Percentiles rank a stretch among this genome's conserved stretches.
Conservation (phyloP, 768 basidiomycete genomes). For the Collybia sp. region DNA sequence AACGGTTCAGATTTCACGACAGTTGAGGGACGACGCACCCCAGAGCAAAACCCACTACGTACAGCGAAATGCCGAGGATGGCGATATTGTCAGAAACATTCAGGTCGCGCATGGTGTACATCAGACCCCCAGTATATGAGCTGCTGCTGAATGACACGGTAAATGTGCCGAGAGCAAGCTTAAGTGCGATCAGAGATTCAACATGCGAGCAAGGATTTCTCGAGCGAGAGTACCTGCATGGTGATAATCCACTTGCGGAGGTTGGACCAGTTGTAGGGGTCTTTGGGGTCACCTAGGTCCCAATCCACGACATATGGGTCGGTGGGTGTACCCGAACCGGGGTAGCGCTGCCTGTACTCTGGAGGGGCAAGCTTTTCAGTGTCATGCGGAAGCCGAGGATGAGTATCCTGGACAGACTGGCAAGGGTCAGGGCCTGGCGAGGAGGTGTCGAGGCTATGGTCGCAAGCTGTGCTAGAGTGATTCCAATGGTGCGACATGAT, state of each 20-base stretch:
- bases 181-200: constrained; percentile 9
- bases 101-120: constrained; percentile 38
- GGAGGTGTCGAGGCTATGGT: constrained; percentile 11
- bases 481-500: constrained; percentile 15
- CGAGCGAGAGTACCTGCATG: constrained; percentile 31
- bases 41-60: constrained; percentile 59
- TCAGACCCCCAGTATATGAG: constrained; percentile 49
- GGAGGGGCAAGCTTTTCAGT: not conserved
- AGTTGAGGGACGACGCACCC: constrained; percentile 31
- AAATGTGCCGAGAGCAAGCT: constrained; percentile 50
- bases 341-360: constrained; percentile 19
- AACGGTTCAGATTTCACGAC: not conserved
- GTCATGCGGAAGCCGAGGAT: constrained; percentile 2
- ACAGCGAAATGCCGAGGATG: constrained; percentile 56
- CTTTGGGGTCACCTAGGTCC: constrained; percentile 43
- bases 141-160: constrained; percentile 59
- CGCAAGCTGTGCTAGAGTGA: constrained; percentile 16
- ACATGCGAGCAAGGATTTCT: not conserved
- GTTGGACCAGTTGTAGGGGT: constrained; percentile 53
- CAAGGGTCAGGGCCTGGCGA: constrained; percentile 7
- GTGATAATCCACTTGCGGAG: constrained; percentile 50
- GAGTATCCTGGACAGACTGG: not conserved
- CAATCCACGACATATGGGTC: constrained; percentile 55
- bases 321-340: constrained; percentile 39
- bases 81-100: constrained; percentile 46